phyloP scores from a whole-genome alignment of 2,329 filamentous ascomycete species.

The Nannizziopsis barbatae region DNA sequence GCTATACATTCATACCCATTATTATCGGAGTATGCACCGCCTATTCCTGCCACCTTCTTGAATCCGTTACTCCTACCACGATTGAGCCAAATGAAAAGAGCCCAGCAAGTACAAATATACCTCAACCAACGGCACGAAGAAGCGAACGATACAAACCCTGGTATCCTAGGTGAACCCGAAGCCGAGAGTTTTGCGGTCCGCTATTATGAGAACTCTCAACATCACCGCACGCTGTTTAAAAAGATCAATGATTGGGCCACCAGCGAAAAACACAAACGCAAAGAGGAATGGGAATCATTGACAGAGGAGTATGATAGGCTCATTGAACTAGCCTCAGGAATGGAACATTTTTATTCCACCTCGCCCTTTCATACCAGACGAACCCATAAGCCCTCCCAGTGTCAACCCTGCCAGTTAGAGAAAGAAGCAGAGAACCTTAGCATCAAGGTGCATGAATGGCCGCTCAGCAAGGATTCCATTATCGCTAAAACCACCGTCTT shows the following conservation, averaged over 20 bases:
- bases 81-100: constrained; percentile 36
- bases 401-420: constrained; percentile 1
- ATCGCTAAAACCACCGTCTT: constrained; percentile 42
- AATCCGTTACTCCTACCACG: constrained; percentile 38
- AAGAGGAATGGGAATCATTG: constrained; percentile 19
- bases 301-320: constrained; percentile 22
- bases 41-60: constrained; percentile 33
- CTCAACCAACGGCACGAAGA: constrained; percentile 26
- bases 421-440: constrained; percentile 28
- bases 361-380: constrained; percentile 5
- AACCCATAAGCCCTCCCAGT: constrained; percentile 22
- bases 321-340: constrained; percentile 9
- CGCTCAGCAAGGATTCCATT: constrained; percentile 31
- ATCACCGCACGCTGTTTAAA: constrained; percentile 29
- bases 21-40: constrained; percentile 39
- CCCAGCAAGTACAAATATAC: constrained; percentile 41
- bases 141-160: constrained; percentile 18
- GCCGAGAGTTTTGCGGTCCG: constrained; percentile 37
- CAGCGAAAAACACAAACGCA: constrained; percentile 27
- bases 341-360: background rate
- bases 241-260: constrained; percentile 35
- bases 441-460: constrained; percentile 48
- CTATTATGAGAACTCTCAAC: constrained; percentile 38
- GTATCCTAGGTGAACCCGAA: constrained; percentile 30
- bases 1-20: constrained; percentile 32